phyloP scores from a whole-genome alignment of 2,329 filamentous ascomycete species.

The Alternaria brassicicola region DNA sequence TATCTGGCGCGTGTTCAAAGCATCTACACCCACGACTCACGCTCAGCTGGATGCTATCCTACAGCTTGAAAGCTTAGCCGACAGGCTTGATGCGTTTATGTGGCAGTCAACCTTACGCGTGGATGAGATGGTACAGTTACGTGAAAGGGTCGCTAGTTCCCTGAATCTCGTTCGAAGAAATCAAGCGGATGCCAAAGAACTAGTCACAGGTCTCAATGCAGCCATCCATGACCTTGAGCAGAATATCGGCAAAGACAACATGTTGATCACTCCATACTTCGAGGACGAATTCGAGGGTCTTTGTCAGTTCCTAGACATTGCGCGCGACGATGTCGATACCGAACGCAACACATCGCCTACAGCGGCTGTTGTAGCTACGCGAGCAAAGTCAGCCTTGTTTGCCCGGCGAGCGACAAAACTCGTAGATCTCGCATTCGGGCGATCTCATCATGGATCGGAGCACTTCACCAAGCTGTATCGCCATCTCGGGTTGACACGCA shows the following conservation, averaged over 20 bases:
- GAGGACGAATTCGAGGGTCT: slow-evolving; percentile 47
- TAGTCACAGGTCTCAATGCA: slow-evolving; percentile 35
- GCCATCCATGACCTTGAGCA: slow-evolving; percentile 42
- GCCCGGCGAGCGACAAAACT: slow-evolving; percentile 46
- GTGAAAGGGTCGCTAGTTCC: slow-evolving; percentile 43
- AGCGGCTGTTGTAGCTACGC: slow-evolving; percentile 20
- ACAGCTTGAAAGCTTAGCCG: slow-evolving; percentile 53
- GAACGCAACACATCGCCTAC: slow-evolving; percentile 15
- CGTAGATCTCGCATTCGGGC: slow-evolving; percentile 9
- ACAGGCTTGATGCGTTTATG: slow-evolving; percentile 52
- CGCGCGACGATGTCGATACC: slow-evolving; percentile 17
- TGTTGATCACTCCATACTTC: slow-evolving; percentile 41
- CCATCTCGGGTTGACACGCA: slow-evolving; percentile 33
- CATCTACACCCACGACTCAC: slow-evolving; percentile 56
- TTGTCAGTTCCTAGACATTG: slow-evolving; percentile 46
- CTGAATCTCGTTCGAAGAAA: slow-evolving; percentile 39
- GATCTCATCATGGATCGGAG: slow-evolving; percentile 17
- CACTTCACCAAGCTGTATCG: slow-evolving; percentile 33
- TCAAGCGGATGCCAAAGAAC: slow-evolving; percentile 37
- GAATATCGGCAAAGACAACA: slow-evolving; percentile 35
- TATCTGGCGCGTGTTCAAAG: slow-evolving; percentile 76
- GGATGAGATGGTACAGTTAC: slow-evolving; percentile 45
- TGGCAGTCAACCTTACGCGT: slow-evolving; percentile 43
- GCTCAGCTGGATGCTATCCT: slow-evolving; percentile 49
- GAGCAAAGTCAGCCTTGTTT: slow-evolving; percentile 41